phyloP scores from a whole-genome alignment of 2,329 filamentous ascomycete species.

The Ilyonectria mors-panacis region DNA sequence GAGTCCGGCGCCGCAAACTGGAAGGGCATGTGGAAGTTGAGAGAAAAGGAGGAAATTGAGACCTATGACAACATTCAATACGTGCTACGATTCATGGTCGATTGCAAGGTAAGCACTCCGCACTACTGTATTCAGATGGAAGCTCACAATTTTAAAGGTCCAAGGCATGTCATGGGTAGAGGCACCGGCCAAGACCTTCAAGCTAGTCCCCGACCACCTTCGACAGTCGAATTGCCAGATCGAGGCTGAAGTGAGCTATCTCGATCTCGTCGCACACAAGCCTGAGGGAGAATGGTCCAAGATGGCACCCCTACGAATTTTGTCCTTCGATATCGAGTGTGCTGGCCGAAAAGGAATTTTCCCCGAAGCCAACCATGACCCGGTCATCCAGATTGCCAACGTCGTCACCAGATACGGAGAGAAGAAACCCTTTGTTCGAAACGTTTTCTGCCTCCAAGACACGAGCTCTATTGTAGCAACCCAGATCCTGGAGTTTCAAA shows the following conservation, averaged over 20 bases:
- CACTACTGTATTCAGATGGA: no score
- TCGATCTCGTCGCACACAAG: conserved; percentile 87
- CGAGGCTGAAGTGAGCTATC: conserved; percentile 88
- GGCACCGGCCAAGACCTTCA: conserved; percentile 81
- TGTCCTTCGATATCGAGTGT: conserved; percentile 99
- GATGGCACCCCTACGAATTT: conserved; percentile 92
- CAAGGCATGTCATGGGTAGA: conserved; percentile 99
- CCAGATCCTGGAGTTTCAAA: conserved; percentile 86
- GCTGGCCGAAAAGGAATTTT: conserved; percentile 98
- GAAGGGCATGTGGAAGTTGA: conserved; percentile 87
- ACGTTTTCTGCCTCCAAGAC: conserved; percentile 94
- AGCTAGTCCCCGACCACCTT: conserved; percentile 74
- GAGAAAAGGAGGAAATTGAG: conserved; percentile 79
- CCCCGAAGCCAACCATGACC: conserved; percentile 90
- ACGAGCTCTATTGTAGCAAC: conserved; percentile 97
- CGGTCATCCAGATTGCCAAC: conserved; percentile 98
- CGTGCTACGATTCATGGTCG: conserved; percentile 96
- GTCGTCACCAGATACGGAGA: conserved; percentile 96
- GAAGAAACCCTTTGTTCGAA: conserved; percentile 93
- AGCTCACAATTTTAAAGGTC: conserved; percentile 66
- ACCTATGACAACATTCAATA: conserved; percentile 98
- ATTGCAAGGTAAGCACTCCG: conserved; percentile 78
- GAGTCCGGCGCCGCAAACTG: conserved; percentile 87
- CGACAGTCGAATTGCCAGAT: conserved; percentile 96
- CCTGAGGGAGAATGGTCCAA: conserved; percentile 97